Conservation (phyloP, 768 basidiomycete species). For the Trametes cingulata region DNA sequence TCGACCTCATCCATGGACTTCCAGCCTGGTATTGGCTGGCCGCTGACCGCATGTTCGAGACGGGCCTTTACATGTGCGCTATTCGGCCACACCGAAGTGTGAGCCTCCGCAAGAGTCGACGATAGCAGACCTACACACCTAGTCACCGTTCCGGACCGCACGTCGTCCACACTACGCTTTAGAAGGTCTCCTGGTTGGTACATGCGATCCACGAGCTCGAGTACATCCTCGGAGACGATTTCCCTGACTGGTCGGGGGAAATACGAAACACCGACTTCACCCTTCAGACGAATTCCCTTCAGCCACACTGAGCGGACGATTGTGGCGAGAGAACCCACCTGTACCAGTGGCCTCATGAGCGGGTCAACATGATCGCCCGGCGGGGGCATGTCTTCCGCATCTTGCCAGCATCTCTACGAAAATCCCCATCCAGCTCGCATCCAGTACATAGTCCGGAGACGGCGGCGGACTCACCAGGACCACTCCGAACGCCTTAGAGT, state of each 20-base stretch:
- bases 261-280: conserved; percentile 84
- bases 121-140: conserved; percentile 18
- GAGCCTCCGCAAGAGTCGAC: neutral
- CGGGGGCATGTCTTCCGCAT: conserved; percentile 68
- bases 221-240: conserved; percentile 69
- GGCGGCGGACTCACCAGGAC: conserved; percentile 55
- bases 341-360: conserved; percentile 69
- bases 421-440: neutral
- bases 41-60: conserved; percentile 74
- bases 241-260: conserved; percentile 55
- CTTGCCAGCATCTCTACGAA: conserved; percentile 82
- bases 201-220: conserved; percentile 72
- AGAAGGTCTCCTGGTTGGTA: conserved; percentile 81
- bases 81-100: neutral
- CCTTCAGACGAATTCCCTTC: conserved; percentile 32
- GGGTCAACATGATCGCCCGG: conserved; percentile 56
- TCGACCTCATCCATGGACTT: conserved; percentile 57
- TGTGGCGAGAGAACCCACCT: conserved; percentile 8
- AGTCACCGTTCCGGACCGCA: conserved; percentile 76
- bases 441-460: neutral
- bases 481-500: conserved; percentile 52
- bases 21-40: conserved; percentile 62
- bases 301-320: neutral
- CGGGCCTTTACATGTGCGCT: conserved; percentile 60
- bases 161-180: conserved; percentile 75